Percentiles rank a stretch among this genome's conserved stretches.
phyloP scores from a whole-genome alignment of 441 rosid genomes.

The Manihot esculenta region DNA sequence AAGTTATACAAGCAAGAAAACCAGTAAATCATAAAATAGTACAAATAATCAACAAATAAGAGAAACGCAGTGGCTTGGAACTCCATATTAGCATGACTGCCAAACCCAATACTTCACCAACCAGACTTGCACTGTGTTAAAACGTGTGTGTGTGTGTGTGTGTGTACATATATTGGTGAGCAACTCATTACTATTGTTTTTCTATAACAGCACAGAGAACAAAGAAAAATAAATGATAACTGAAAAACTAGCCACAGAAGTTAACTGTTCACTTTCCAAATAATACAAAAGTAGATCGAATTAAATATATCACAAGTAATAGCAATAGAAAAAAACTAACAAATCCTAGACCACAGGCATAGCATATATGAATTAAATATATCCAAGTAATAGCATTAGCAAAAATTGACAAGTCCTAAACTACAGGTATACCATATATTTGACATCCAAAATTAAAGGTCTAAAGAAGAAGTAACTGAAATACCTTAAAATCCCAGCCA shows the following conservation, averaged over 20 bases:
- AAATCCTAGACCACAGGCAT: constrained; percentile 2
- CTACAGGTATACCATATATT: background rate
- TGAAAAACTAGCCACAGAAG: background rate
- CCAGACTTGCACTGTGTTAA: background rate
- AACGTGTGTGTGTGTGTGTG: too few species aligned
- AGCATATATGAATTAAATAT: background rate
- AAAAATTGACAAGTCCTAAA: background rate
- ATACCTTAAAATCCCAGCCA: constrained; percentile 88
- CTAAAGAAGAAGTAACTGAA: background rate
- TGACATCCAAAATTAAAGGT: constrained; percentile 5
- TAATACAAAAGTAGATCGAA: background rate
- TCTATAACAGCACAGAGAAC: background rate
- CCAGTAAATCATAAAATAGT: background rate
- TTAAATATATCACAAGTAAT: background rate
- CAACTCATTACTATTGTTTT: background rate
- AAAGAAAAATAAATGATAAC: background rate
- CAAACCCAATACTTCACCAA: background rate
- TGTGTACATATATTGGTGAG: too few species aligned
- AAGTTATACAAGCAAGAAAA: background rate
- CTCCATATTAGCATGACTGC: background rate
- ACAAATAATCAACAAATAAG: background rate
- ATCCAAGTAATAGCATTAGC: background rate
- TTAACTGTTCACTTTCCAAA: background rate
- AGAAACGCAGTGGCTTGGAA: background rate
- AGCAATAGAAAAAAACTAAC: background rate